Evolutionary conservation across 768 basidiomycete genomes (phyloP).

Genomic region (Polyporus arcularius): DNA sequence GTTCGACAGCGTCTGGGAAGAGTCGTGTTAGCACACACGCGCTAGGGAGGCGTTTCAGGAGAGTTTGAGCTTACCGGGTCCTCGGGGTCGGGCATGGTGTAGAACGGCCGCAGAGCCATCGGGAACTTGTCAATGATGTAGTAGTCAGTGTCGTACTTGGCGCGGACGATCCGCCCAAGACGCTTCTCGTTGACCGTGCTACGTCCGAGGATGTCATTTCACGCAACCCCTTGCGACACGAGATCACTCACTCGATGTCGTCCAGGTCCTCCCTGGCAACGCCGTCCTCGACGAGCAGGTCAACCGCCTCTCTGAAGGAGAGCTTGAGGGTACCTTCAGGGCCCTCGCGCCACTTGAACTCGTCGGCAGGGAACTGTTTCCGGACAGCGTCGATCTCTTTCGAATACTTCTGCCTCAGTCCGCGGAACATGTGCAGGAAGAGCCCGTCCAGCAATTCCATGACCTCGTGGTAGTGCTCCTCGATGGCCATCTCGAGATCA

Average conservation of each 20-base stretch:
- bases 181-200: conserved; percentile 96
- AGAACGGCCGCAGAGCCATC: conserved; percentile 92
- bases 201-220: not conserved
- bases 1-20: conserved; percentile 79
- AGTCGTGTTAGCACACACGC: not conserved
- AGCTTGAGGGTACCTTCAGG: conserved; percentile 86
- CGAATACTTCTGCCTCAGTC: conserved; percentile 71
- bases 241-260: conserved; percentile 78
- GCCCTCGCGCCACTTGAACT: conserved; percentile 93
- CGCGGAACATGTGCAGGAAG: conserved; percentile 84
- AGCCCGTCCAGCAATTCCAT: conserved; percentile 89
- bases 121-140: conserved; percentile 99
- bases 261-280: conserved; percentile 76
- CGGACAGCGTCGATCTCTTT: conserved; percentile 82
- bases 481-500: conserved; percentile 98
- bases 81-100: conserved; percentile 97
- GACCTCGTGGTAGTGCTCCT: conserved; percentile 98
- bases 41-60: not conserved
- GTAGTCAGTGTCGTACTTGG: conserved; percentile 96
- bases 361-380: conserved; percentile 92
- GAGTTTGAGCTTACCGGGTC: conserved; percentile 60
- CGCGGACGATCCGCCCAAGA: conserved; percentile 85
- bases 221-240: not conserved
- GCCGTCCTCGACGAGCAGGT: conserved; percentile 85
- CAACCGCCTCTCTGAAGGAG: conserved; percentile 85